Percentiles rank a stretch among this genome's conserved stretches.
phyloP scores from a whole-genome alignment of 2,329 filamentous ascomycete species.

The Colletotrichum sp. region DNA sequence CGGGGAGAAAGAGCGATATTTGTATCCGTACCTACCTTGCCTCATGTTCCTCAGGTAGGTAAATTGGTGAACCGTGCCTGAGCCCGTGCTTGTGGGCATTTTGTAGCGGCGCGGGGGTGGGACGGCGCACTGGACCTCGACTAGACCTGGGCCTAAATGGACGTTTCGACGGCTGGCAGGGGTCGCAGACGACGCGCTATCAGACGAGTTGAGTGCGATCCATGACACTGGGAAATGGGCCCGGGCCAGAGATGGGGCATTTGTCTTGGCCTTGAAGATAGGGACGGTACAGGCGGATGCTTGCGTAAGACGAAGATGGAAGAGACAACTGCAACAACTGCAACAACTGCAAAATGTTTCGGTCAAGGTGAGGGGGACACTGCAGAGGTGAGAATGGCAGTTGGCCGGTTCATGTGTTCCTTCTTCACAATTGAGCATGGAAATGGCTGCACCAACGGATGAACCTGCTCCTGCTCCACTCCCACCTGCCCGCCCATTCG shows the following conservation, averaged over 20 bases:
- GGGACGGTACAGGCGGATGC: neutral
- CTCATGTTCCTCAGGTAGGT: neutral
- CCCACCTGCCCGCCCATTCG: neutral
- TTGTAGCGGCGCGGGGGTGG: conserved; percentile 16
- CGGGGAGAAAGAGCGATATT: conserved; percentile 1
- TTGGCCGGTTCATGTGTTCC: neutral
- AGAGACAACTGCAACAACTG: neutral
- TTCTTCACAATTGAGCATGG: neutral
- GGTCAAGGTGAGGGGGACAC: neutral
- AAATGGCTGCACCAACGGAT: neutral
- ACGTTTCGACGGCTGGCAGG: neutral
- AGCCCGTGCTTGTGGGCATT: neutral
- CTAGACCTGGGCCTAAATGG: neutral
- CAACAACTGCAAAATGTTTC: neutral
- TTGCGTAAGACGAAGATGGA: neutral
- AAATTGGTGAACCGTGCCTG: neutral
- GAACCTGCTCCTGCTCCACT: neutral
- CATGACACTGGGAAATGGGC: neutral
- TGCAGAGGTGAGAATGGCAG: neutral
- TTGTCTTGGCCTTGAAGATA: neutral
- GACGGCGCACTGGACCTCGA: neutral
- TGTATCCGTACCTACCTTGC: neutral
- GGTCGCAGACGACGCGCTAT: neutral
- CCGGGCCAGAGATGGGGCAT: neutral
- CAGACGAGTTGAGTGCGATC: neutral